phyloP scores from a whole-genome alignment of 2,329 filamentous ascomycete species.

The Curvularia sp. region DNA sequence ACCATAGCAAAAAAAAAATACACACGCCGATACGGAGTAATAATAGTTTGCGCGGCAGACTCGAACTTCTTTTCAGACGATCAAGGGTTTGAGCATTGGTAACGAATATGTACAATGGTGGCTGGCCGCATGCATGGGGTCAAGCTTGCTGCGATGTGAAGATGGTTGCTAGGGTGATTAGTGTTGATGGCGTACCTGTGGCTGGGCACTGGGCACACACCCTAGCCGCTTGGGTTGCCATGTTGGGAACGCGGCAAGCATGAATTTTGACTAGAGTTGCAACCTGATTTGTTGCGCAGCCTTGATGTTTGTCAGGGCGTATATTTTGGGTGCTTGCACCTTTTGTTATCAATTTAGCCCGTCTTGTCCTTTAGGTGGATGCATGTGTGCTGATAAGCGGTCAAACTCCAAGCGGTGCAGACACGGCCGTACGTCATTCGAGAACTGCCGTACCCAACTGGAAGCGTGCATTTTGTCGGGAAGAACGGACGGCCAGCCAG shows the following conservation, averaged over 20 bases:
- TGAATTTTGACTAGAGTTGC: neutral
- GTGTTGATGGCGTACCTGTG: constrained; percentile 38
- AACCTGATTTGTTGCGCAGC: constrained; percentile 7
- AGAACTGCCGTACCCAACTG: neutral
- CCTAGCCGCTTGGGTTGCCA: constrained; percentile 18
- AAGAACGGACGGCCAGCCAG: constrained; percentile 3
- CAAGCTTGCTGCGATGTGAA: constrained; percentile 18
- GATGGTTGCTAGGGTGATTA: constrained; percentile 42
- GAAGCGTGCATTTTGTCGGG: constrained; percentile 1
- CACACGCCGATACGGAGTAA: neutral
- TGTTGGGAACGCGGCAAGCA: constrained; percentile 18
- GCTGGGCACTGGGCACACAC: constrained; percentile 28
- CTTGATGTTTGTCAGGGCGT: neutral
- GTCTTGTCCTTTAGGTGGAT: neutral
- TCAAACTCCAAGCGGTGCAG: neutral
- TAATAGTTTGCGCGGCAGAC: constrained; percentile 6
- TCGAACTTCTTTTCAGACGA: neutral
- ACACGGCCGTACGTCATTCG: constrained; percentile 4
- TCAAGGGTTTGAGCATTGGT: constrained; percentile 14
- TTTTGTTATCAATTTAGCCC: neutral
- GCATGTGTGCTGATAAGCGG: neutral
- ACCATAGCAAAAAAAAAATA: constrained; percentile 10
- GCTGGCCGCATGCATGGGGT: constrained; percentile 26
- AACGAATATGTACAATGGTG: constrained; percentile 40
- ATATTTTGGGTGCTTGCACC: neutral